Evolutionary conservation across 179 eudicot species (phyloP).

Genomic region (Heliamphora ciliata): DNA sequence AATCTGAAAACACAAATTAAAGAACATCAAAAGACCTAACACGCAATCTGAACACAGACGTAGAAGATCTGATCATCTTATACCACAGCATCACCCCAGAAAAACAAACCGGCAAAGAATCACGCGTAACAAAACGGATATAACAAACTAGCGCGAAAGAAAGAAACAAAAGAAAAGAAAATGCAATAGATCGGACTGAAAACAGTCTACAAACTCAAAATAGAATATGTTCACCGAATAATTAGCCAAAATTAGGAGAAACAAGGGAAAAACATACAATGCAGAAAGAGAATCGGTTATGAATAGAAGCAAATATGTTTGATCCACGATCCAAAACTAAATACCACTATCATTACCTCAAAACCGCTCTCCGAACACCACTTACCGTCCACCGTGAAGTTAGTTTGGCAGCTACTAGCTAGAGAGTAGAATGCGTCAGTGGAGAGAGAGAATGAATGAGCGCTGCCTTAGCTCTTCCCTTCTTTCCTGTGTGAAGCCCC

Average conservation of each 20-base stretch:
- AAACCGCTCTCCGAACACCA: conserved; percentile 7
- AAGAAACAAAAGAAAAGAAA: background rate
- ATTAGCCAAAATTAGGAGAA: background rate
- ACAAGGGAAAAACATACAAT: background rate
- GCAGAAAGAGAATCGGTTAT: no score
- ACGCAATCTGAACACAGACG: background rate
- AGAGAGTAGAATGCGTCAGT: background rate
- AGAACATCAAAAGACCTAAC: background rate
- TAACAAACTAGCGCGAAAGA: no score
- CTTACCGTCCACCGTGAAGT: background rate
- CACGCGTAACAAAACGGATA: background rate
- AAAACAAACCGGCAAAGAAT: background rate
- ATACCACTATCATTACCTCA: conserved; percentile 11
- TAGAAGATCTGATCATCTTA: background rate
- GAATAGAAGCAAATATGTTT: background rate
- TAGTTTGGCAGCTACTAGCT: background rate
- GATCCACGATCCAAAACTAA: background rate
- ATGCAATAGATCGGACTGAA: conserved; percentile 12
- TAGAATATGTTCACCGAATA: background rate
- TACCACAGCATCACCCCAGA: background rate
- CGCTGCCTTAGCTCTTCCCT: no score
- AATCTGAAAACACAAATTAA: background rate
- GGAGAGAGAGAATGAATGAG: background rate
- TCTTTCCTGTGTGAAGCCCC: no score
- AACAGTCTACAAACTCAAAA: background rate